Evolutionary conservation across 805 yeast genomes (phyloP), one percentile per base, ranked within the genome.

Genomic region (Candida verbasci): DNA sequence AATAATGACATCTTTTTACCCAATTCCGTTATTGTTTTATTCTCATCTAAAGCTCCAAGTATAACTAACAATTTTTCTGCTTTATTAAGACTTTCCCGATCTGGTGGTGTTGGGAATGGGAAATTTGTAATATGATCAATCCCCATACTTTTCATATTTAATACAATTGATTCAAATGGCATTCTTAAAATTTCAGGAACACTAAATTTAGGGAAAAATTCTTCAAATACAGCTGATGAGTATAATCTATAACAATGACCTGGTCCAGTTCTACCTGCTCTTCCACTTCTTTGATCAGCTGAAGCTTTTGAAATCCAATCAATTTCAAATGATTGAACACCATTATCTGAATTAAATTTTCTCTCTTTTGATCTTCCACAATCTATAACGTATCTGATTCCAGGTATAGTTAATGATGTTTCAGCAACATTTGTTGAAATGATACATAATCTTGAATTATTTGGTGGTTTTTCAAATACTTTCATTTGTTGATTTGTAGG

Each of bases 221-320:
- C 76, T 54, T 93, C 97, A 56, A 70, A 93, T 6, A 94, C 84
- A 2, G 98, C 98, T 11, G 97, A 89, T 0, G 97, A 91, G 51
- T 72, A 93, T 10, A 93, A 59, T 42, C 98, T 68, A 56, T 93
- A 93, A 56, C 96, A 86, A 53, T 93, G 97, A 40, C 99, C 99
- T 0, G 98, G 97, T 0, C 97, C 98, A 0, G 96, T 89, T 72
- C 97, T 82, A 55, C 97, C 97, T 34, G 97, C 97, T 69, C 97
- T 80, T 54, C 97, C 97, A 14, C 94, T 65, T 65, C 99, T 75
- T 67, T 93, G 99, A 47, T 79, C 93, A 0, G 97, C 91, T 41
- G 95, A 83, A 1, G 99, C 99, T 50, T 93, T 88, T 31, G 95
- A 83, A 3, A 89, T 70, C 97, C 97, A 93, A 38, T 78, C 83